Conservation (phyloP, 495 filamentous ascomycete genomes). For the Neurospora pannonica region DNA sequence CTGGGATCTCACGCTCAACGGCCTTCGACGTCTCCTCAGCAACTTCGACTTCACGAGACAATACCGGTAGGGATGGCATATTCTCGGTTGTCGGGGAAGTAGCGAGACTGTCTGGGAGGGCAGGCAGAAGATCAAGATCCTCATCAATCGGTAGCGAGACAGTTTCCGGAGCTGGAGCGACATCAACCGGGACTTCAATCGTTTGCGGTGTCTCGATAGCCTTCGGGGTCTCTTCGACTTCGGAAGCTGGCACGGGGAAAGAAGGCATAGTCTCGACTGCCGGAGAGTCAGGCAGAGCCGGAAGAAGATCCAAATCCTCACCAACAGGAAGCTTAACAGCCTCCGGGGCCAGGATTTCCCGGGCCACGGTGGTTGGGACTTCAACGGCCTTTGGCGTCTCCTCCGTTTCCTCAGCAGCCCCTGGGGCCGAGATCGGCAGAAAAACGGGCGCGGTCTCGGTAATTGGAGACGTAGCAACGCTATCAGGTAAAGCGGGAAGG, state of each 20-base stretch:
- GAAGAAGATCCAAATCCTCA: background rate
- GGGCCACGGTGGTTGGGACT: background rate
- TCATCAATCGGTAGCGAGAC: background rate
- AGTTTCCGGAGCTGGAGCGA: background rate
- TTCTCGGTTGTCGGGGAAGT: background rate
- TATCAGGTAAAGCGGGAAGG: background rate
- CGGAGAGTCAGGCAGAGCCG: constrained; percentile 4
- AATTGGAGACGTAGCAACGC: background rate
- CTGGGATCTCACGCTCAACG: background rate
- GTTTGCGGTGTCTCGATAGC: background rate
- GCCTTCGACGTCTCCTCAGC: background rate
- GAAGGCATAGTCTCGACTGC: background rate
- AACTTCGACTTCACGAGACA: background rate
- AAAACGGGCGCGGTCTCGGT: constrained; percentile 5
- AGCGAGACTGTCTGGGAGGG: background rate
- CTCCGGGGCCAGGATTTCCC: background rate
- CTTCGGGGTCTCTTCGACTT: background rate
- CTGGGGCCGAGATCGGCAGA: background rate
- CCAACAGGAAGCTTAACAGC: too few species aligned
- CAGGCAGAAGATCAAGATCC: background rate
- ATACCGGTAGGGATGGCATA: background rate
- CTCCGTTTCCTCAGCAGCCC: background rate
- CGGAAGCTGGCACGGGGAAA: background rate
- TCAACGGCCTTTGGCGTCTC: background rate
- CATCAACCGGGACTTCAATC: background rate